Percentiles rank a stretch among this genome's conserved stretches.
Conservation (phyloP, 345 rosid genomes). For the Raphanus sativus region DNA sequence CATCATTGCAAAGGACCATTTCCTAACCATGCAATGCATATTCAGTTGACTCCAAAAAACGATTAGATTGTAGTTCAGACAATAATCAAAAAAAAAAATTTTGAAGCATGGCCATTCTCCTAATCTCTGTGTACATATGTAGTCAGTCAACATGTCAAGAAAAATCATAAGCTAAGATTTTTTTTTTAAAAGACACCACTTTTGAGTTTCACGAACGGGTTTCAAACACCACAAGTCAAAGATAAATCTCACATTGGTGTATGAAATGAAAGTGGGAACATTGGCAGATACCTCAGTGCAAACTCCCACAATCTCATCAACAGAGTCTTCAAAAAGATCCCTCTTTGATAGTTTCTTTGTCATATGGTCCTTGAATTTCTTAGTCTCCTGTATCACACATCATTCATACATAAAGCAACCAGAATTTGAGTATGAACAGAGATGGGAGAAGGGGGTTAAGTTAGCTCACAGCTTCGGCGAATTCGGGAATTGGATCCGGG, state of each 20-base stretch:
- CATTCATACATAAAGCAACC: background rate
- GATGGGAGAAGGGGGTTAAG: background rate
- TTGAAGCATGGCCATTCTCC: background rate
- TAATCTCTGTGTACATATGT: background rate
- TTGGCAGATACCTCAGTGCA: constrained; percentile 67
- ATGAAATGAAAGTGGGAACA: background rate
- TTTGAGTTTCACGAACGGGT: background rate
- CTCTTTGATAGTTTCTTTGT: constrained; percentile 61
- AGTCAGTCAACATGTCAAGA: background rate
- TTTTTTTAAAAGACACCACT: background rate
- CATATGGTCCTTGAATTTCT: constrained; percentile 70
- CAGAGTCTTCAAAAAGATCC: constrained; percentile 59
- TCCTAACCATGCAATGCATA: background rate
- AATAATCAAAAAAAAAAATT: background rate
- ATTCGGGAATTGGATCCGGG: constrained; percentile 90
- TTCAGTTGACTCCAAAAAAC: background rate
- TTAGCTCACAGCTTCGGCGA: constrained; percentile 68
- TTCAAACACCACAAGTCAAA: constrained; percentile 1
- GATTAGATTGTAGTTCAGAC: background rate
- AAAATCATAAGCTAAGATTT: background rate
- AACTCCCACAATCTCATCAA: constrained; percentile 68
- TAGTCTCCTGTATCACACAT: constrained; percentile 59
- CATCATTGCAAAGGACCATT: background rate
- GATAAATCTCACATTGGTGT: background rate
- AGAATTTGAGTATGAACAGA: background rate